phyloP scores from a whole-genome alignment of 441 rosid genomes.

The Geranium incanum region DNA sequence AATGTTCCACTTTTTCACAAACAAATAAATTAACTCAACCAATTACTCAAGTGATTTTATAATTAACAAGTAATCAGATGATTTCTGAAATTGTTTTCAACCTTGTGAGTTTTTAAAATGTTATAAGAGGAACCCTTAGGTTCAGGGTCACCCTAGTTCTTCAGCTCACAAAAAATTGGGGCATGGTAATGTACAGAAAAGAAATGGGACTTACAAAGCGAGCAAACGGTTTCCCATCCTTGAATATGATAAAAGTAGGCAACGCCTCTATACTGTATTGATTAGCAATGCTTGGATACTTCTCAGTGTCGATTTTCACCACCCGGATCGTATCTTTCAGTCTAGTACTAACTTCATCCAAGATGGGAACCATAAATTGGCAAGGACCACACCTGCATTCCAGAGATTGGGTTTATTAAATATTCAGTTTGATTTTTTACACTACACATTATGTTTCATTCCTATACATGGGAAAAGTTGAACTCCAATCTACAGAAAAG shows the following conservation, averaged over 20 bases:
- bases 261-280: slow-evolving; percentile 66
- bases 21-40: too few relatives aligned
- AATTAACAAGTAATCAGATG: too few relatives aligned
- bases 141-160: too few relatives aligned
- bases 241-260: slow-evolving; percentile 83
- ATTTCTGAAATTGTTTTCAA: too few relatives aligned
- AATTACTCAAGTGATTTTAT: too few relatives aligned
- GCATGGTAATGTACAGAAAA: background rate
- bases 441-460: background rate
- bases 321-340: slow-evolving; percentile 65
- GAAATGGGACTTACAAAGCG: slow-evolving; percentile 65
- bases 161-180: too few relatives aligned
- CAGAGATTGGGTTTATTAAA: slow-evolving; percentile 6
- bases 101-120: too few relatives aligned
- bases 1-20: too few relatives aligned
- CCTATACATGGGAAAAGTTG: background rate
- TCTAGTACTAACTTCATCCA: slow-evolving; percentile 54
- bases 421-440: background rate
- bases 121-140: too few relatives aligned
- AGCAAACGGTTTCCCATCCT: slow-evolving; percentile 71
- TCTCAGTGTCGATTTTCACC: slow-evolving; percentile 89
- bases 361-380: slow-evolving; percentile 81
- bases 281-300: slow-evolving; percentile 71
- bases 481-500: background rate
- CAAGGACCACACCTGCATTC: slow-evolving; percentile 93